Conservation (phyloP, 371 early-diverging fungal genomes). For the Mortierella sp. region DNA sequence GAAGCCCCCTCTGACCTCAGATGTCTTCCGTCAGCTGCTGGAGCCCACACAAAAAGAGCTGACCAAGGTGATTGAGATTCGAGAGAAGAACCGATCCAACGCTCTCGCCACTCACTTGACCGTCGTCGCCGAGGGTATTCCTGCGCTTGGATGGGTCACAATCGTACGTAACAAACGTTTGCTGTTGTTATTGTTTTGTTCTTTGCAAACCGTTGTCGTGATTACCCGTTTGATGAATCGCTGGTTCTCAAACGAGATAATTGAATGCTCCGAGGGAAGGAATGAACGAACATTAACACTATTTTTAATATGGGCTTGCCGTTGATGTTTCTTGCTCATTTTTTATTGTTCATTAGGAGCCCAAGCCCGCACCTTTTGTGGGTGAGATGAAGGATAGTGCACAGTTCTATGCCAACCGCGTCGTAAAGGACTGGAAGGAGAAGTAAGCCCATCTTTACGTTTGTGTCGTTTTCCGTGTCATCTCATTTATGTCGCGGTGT, state of each 20-base stretch:
- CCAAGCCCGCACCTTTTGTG: constrained; percentile 89
- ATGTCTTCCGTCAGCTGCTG: constrained; percentile 72
- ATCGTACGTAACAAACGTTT: constrained; percentile 67
- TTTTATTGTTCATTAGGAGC: constrained; percentile 68
- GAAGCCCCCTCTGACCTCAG: constrained; percentile 79
- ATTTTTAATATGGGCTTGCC: constrained; percentile 10
- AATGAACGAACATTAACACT: constrained; percentile 13
- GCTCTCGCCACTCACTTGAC: constrained; percentile 86
- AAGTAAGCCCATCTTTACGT: constrained; percentile 66
- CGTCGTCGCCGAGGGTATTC: constrained; percentile 89
- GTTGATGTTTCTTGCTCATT: constrained; percentile 4
- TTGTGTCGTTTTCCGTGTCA: constrained; percentile 7
- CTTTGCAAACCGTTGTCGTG: neutral
- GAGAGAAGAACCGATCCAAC: constrained; percentile 83
- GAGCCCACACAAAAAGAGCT: constrained; percentile 82
- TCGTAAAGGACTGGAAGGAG: constrained; percentile 91
- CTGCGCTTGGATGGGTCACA: constrained; percentile 94
- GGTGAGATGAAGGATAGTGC: constrained; percentile 92
- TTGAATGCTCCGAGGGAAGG: neutral
- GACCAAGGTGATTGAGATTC: constrained; percentile 71
- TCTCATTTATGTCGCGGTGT: neutral
- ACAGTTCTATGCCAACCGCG: constrained; percentile 93
- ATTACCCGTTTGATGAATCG: neutral
- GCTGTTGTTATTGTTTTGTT: neutral
- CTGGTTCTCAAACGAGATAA: neutral